Evolutionary conservation across 2,329 filamentous ascomycete species (phyloP).

Genomic region (Sporothrix inflata): DNA sequence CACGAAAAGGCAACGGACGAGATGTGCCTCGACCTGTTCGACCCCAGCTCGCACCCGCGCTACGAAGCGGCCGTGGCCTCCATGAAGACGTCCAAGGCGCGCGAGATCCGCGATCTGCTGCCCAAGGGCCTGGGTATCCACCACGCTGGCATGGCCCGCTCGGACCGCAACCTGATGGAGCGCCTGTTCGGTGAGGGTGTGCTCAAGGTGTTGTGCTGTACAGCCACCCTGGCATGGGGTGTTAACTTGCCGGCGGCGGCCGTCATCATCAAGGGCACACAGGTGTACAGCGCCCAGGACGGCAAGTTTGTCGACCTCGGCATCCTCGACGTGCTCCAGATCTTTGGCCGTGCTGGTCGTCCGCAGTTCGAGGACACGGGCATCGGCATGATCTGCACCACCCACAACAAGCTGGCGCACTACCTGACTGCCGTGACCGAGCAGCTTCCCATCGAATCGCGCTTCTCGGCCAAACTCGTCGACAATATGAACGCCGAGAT

Average conservation of each 20-base stretch:
- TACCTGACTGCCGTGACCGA: constrained; percentile 93
- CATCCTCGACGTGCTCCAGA: constrained; percentile 95
- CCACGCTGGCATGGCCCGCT: constrained; percentile 93
- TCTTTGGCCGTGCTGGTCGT: constrained; percentile 96
- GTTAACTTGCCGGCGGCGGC: constrained; percentile 97
- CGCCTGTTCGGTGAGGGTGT: constrained; percentile 87
- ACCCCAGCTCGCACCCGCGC: constrained; percentile 74
- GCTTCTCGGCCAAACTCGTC: constrained; percentile 88
- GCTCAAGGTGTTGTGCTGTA: constrained; percentile 97
- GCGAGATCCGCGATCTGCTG: constrained; percentile 85
- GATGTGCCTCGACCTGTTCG: constrained; percentile 78
- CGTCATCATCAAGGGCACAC: constrained; percentile 96
- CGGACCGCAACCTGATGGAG: constrained; percentile 95
- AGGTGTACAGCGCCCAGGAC: constrained; percentile 93
- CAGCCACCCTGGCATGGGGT: constrained; percentile 96
- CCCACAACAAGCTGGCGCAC: constrained; percentile 87
- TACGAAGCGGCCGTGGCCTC: constrained; percentile 82
- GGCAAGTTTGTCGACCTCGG: constrained; percentile 96
- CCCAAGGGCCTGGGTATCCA: constrained; percentile 92
- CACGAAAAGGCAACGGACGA: constrained; percentile 85
- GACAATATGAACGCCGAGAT: constrained; percentile 98
- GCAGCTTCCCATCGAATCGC: constrained; percentile 96
- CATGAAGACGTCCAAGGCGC: constrained; percentile 81
- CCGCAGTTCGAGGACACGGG: constrained; percentile 97
- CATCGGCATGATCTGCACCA: constrained; percentile 98